These are phyloP conservation scores for Collybia sordida DNA, from an alignment of 768 basidiomycete species.

Conservation along the genomic window DNA sequence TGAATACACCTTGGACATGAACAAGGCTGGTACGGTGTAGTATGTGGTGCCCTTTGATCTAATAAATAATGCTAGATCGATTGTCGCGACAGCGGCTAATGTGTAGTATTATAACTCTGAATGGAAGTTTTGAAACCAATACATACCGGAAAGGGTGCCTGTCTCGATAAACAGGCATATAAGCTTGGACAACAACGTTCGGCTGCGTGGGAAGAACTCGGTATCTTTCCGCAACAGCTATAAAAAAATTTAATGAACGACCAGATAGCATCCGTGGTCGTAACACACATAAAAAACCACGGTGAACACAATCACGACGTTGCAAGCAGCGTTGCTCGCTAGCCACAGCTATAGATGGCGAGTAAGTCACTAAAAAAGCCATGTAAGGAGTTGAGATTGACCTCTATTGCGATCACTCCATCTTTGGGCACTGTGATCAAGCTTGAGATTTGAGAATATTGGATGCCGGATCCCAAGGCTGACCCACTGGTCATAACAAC, in stretches of 20 bases:
- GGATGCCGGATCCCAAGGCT: background rate
- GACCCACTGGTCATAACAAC: background rate
- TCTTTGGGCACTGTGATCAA: no score
- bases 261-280: no score
- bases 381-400: no score
- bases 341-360: no score
- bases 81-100: conserved; percentile 28
- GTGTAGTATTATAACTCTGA: background rate
- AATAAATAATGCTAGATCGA: conserved; percentile 26
- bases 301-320: no score
- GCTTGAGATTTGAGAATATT: no score
- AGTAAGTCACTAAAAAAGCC: no score
- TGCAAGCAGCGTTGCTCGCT: no score
- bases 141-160: conserved; percentile 28
- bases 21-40: conserved; percentile 31
- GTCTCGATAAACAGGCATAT: conserved; percentile 35
- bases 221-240: conserved; percentile 15
- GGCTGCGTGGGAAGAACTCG: conserved; percentile 22
- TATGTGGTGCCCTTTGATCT: conserved; percentile 18
- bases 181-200: conserved; percentile 23
- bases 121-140: background rate
- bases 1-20: conserved; percentile 33
- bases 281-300: background rate
- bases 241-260: background rate
- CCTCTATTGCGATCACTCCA: no score